A percentile compares a stretch with the other conserved stretches of the same genome.
phyloP scores from a whole-genome alignment of 768 basidiomycete genomes.

The Mrakia frigida region DNA sequence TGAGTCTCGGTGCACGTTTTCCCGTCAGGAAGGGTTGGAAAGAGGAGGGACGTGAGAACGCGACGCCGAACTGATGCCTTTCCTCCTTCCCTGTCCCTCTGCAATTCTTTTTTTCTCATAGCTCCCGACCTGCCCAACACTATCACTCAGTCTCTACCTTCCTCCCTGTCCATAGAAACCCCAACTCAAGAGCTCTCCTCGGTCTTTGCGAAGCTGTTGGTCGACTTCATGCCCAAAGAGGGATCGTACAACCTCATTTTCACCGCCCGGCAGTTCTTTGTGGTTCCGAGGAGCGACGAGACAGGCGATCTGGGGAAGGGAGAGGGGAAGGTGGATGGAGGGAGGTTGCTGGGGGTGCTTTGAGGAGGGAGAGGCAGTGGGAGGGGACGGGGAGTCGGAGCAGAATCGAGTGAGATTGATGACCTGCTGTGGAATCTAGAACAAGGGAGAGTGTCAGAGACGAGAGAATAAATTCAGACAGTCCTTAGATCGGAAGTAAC shows the following conservation, averaged over 20 bases:
- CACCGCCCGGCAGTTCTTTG: background rate
- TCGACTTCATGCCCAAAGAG: background rate
- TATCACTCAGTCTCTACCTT: background rate
- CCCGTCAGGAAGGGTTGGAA: too few species aligned
- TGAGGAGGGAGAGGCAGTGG: background rate
- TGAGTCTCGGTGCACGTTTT: background rate
- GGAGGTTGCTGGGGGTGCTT: background rate
- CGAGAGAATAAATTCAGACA: too few species aligned
- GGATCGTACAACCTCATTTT: slow-evolving; percentile 16
- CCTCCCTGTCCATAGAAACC: background rate
- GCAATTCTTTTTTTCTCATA: too few species aligned
- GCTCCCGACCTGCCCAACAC: too few species aligned
- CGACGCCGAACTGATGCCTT: background rate
- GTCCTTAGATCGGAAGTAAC: too few species aligned
- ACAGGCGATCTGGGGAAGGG: background rate
- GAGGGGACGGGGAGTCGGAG: too few species aligned
- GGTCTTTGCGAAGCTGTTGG: background rate
- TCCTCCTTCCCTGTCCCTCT: too few species aligned
- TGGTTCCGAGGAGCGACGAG: background rate
- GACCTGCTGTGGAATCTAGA: too few species aligned
- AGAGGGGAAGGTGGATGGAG: background rate
- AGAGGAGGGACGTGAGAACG: background rate
- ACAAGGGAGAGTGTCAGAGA: too few species aligned
- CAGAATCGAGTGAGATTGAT: too few species aligned
- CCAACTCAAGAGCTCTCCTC: background rate